phyloP scores from a whole-genome alignment of 2,329 filamentous ascomycete species.

The Penicillium sumatraense region DNA sequence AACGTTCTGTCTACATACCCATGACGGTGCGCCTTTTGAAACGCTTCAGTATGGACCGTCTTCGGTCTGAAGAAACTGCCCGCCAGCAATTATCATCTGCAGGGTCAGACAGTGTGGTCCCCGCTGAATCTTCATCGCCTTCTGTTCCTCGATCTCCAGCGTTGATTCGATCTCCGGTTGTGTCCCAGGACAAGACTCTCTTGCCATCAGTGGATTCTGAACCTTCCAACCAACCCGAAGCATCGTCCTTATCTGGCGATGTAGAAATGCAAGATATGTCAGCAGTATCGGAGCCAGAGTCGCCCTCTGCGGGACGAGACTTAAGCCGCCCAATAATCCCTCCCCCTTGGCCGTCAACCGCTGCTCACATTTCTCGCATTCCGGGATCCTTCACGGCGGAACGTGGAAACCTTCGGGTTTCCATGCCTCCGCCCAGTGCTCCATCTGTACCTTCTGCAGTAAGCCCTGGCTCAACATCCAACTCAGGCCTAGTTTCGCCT shows the following conservation, averaged over 20 bases:
- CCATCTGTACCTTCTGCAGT: slow-evolving; percentile 26
- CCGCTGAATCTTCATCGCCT: slow-evolving; percentile 21
- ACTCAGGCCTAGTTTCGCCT: slow-evolving; percentile 34
- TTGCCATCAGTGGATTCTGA: slow-evolving; percentile 7
- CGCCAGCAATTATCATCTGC: slow-evolving; percentile 26
- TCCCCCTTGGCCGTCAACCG: slow-evolving; percentile 43
- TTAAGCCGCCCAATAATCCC: slow-evolving; percentile 26
- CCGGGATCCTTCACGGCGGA: slow-evolving; percentile 21
- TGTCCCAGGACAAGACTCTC: slow-evolving; percentile 8
- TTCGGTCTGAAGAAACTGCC: slow-evolving; percentile 37
- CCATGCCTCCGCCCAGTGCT: slow-evolving; percentile 30
- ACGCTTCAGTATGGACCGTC: slow-evolving; percentile 47
- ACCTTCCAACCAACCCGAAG: slow-evolving; percentile 2
- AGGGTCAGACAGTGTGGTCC: slow-evolving; percentile 18
- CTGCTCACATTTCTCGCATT: slow-evolving; percentile 42
- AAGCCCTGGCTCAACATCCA: slow-evolving; percentile 37
- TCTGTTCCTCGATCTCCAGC: slow-evolving; percentile 7
- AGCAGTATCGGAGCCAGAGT: neutral
- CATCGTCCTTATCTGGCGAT: slow-evolving; percentile 34
- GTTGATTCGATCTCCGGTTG: slow-evolving; percentile 11
- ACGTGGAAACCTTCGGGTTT: slow-evolving; percentile 32
- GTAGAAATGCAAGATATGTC: slow-evolving; percentile 54
- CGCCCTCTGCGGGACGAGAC: slow-evolving; percentile 11
- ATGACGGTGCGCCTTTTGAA: slow-evolving; percentile 48
- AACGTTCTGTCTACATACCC: slow-evolving; percentile 41